A percentile compares a stretch with the other conserved stretches of the same genome.
These are phyloP conservation scores for Mucor mucedo DNA, from an alignment of 371 early-diverging fungal species.

Conservation along the genomic window DNA sequence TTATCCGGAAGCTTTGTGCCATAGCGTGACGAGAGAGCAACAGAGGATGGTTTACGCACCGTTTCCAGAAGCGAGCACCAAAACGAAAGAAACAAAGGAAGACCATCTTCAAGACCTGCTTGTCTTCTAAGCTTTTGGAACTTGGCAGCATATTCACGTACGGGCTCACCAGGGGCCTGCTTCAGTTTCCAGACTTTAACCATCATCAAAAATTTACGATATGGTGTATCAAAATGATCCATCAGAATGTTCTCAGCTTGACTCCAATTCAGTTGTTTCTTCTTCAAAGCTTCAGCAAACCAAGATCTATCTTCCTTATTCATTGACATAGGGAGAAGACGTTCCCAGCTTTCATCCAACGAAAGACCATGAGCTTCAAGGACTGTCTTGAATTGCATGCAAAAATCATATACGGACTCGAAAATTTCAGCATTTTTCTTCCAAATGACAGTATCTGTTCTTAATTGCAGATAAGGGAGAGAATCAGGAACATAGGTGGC, in stretches of 20 bases:
- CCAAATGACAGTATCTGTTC: too few relatives aligned
- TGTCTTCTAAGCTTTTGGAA: slow-evolving; percentile 3
- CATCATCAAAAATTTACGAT: slow-evolving; percentile 8
- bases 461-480: too few relatives aligned
- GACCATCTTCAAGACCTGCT: slow-evolving; percentile 3
- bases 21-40: not conserved
- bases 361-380: not conserved
- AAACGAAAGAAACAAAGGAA: not conserved
- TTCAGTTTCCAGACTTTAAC: not conserved
- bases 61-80: not conserved
- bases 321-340: slow-evolving; percentile 8
- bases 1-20: not conserved
- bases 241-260: not conserved
- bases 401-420: slow-evolving; percentile 8
- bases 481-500: too few relatives aligned
- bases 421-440: too few relatives aligned
- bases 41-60: not conserved
- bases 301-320: slow-evolving; percentile 6
- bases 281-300: slow-evolving; percentile 3
- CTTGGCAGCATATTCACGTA: not conserved
- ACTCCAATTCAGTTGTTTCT: not conserved
- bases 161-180: not conserved
- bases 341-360: not conserved
- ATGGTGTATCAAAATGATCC: slow-evolving; percentile 12
- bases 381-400: not conserved